Base-by-base conservation (phyloP, 2,329 filamentous ascomycete species). In the Fusarium sp. region DNA sequence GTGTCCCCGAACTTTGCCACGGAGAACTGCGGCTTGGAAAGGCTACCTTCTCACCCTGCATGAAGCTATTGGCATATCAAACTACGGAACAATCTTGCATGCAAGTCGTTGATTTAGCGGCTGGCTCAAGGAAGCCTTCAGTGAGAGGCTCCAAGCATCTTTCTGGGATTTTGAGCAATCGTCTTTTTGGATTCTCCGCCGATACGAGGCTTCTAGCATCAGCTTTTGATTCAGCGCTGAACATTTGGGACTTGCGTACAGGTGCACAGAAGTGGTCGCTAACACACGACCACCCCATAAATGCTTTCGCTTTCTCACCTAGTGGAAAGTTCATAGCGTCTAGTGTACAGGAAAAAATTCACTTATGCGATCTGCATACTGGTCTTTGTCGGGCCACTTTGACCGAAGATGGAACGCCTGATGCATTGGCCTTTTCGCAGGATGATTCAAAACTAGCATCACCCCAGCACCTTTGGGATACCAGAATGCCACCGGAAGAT, bases 11-110 rank as follows among this genome's bases (percentile, higher is more conserved):
- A n/a, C n/a, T n/a, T n/a, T n/a, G n/a, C n/a, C n/a, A n/a, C n/a
- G n/a, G n/a, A n/a, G n/a, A n/a, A n/a, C n/a, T 21, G 19, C 11
- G 7, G 9, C 19, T 39, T 9, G 1, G 8, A 3, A 9, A 11
- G 38, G 38, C 39, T 16, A 7, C n/a, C 9, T 1, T 41, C n/a
- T 41, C 39, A 11, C 14, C 39, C 7, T 16, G 39, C 15, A 42
- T 42, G 39, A 14, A 42, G 4, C 5, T 42, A 7, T 23, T 42
- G 8, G 21, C 21, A n/a, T 41, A n/a, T 8, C 21, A 2, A 8
- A 7, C 21, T 6, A 9, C 5, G 4, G 4, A 6, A n/a, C n/a
- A n/a, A n/a, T n/a, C n/a, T n/a, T n/a, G n/a, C 15, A 0, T 41
- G 15, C 10, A 10, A 21, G 23, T 41, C 23, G 7, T 21, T n/a